Base-by-base conservation (phyloP, 164 flowering plant genomes). In the Vitis labrusca region DNA sequence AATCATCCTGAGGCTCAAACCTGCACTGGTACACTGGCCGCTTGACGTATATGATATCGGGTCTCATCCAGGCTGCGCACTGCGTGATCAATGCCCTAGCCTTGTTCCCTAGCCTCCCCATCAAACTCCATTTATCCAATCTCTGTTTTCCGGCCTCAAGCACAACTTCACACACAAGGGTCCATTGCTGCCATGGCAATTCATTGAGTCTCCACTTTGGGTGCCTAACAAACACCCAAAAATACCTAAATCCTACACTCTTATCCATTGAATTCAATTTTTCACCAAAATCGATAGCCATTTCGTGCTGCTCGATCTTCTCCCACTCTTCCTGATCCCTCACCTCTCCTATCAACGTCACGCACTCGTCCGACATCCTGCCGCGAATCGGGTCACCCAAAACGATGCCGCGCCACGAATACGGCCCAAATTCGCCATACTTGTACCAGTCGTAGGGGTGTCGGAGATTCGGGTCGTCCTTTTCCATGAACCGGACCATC, bases 391-490 rank as follows among this genome's bases (percentile, higher is more conserved):
- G 99, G 49, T 92, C 96, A 0, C 99, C 97, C 0, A 92, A 72
- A 3, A 95, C 98, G 7, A 95, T 78, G 1, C 98, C 97, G 0
- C 96, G 86, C 99, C 97, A 95, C 7, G 91, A 85, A 70, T 89
- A 95, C 0, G 99, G 99, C 15, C 99, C 99, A 47, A 67, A 91
- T 50, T 92, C 83, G 5, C 99, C 99, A 62, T 95, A 95, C 82
- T 92, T 92, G 83, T 90, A 95, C 99, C 98, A 95, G 64, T 95
- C 99, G 59, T 86, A 71, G 0, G 98, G 99, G 77, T 95, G 97
- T 50, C 85, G 82, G 10, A 95, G 71, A 69, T 84, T 85, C 2
- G 98, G 96, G 74, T 95, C 98, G 58, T 95, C 98, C 51, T 85
- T 80, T 1, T 87, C 91, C 97, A 95, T 95, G 78, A 95, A 92